A percentile compares a stretch with the other conserved stretches of the same genome.
Evolutionary conservation across 352 stramenopile species (phyloP).

Genomic region (Saprolegnia parasitica): DNA sequence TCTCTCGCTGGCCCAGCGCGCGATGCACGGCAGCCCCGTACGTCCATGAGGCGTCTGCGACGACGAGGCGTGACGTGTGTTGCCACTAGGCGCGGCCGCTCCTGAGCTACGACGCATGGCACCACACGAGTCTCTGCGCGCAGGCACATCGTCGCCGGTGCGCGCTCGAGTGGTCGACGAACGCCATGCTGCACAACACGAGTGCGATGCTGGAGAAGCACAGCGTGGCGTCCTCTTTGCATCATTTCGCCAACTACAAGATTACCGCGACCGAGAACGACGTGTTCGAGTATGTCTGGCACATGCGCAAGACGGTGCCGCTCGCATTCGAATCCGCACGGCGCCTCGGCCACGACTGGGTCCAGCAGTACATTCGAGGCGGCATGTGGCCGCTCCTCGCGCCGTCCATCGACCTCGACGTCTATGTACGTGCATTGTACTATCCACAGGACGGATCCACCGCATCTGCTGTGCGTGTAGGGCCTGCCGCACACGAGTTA

Average conservation of each 20-base stretch:
- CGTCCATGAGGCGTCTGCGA: too few species aligned
- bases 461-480: neutral
- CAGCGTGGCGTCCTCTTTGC: neutral
- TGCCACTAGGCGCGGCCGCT: neutral
- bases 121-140: neutral
- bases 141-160: neutral
- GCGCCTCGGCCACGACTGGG: neutral
- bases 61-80: neutral
- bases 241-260: slow-evolving; percentile 7
- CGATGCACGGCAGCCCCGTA: neutral
- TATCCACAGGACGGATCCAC: too few species aligned
- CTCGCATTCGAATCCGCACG: neutral
- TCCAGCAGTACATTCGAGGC: slow-evolving; percentile 17
- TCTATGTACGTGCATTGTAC: too few species aligned
- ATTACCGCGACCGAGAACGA: neutral
- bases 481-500: neutral
- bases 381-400: slow-evolving; percentile 2
- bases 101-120: neutral
- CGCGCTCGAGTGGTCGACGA: slow-evolving; percentile 4
- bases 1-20: neutral
- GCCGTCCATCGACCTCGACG: neutral
- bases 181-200: neutral
- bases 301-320: neutral
- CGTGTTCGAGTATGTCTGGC: slow-evolving; percentile 6
- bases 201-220: slow-evolving; percentile 10